Evolutionary conservation across 2,329 filamentous ascomycete genomes (phyloP), one percentile per base, ranked within the genome.

Genomic region (Colletotrichum sp.): DNA sequence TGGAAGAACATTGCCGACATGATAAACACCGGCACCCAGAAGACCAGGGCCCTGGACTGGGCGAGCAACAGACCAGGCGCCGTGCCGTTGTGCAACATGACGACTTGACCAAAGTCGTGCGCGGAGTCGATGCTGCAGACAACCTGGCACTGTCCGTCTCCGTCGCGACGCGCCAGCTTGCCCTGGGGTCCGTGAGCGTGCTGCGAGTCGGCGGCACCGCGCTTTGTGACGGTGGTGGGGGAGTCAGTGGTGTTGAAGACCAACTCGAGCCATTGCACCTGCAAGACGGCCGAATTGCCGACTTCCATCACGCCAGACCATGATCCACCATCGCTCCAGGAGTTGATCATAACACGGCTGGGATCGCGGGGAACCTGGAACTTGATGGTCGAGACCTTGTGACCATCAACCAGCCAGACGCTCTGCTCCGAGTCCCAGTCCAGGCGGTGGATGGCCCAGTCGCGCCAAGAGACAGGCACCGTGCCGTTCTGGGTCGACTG

Each of bases 261-360:
- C 82, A 93, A 86, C 79, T 93, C 90, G 60, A 93, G 88, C 91
- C 91, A 93, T 83, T 92, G 89, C 21, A 93, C 87, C 79, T 93
- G 89, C 79, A 93, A 84, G 76, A 87, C 88, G 0, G 91, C 91
- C 60, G 86, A 85, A 13, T 83, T 85, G 5, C 86, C 84, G 7
- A 86, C 80, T 7, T 81, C 87, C 92, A 93, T 92, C 69, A 90
- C 89, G 13, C 91, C 91, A 60, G 88, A 89, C 91, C 91, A 93
- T 64, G 84, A 83, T 6, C 91, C 90, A 24, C 91, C 91, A 76
- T 93, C 88, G 72, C 90, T 89, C 91, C 91, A 93, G 64, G 90
- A 87, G 79, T 93, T 93, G 79, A 93, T 84, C 34, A 91, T 87
- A 65, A 93, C 81, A 69, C 87, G 86, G 44, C 88, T 88, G 6